Percentiles rank a stretch among this genome's conserved stretches.
Conservation (phyloP, 768 basidiomycete genomes). For the Russula sp. region DNA sequence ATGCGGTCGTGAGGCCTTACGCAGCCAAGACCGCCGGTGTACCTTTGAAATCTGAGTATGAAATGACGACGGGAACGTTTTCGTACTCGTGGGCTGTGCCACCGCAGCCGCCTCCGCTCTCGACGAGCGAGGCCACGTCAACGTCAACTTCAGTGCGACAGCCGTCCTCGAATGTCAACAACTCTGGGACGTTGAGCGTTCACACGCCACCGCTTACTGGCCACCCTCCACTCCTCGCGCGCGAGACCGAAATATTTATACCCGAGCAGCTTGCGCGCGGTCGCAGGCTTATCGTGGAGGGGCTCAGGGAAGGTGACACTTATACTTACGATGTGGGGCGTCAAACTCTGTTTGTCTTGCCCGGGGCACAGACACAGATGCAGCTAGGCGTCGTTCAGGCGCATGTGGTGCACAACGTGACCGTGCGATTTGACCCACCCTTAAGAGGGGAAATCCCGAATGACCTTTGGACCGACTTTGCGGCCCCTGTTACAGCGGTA, state of each 20-base stretch:
- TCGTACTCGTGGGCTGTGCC: constrained; percentile 61
- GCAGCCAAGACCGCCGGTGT: constrained; percentile 87
- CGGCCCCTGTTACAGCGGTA: constrained; percentile 36
- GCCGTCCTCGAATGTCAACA: neutral
- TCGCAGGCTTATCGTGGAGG: constrained; percentile 55
- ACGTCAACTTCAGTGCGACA: neutral
- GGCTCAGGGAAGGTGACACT: constrained; percentile 49
- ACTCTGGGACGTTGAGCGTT: constrained; percentile 31
- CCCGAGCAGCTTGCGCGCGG: constrained; percentile 60
- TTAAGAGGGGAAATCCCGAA: constrained; percentile 56
- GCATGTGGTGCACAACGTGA: constrained; percentile 44
- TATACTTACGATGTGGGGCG: constrained; percentile 59
- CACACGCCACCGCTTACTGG: constrained; percentile 42
- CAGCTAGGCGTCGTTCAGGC: constrained; percentile 30
- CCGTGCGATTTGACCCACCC: constrained; percentile 56
- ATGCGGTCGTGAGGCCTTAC: constrained; percentile 84
- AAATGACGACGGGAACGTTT: constrained; percentile 69
- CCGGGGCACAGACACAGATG: constrained; percentile 35
- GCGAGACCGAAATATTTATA: constrained; percentile 81
- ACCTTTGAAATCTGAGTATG: constrained; percentile 70
- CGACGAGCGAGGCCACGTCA: neutral
- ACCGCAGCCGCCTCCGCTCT: neutral
- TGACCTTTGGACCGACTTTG: constrained; percentile 62
- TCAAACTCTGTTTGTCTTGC: constrained; percentile 74
- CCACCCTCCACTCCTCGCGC: constrained; percentile 44